These are phyloP conservation scores for Penicillium nordicum DNA, from an alignment of 2,329 filamentous ascomycete genomes.

Conservation along the genomic window DNA sequence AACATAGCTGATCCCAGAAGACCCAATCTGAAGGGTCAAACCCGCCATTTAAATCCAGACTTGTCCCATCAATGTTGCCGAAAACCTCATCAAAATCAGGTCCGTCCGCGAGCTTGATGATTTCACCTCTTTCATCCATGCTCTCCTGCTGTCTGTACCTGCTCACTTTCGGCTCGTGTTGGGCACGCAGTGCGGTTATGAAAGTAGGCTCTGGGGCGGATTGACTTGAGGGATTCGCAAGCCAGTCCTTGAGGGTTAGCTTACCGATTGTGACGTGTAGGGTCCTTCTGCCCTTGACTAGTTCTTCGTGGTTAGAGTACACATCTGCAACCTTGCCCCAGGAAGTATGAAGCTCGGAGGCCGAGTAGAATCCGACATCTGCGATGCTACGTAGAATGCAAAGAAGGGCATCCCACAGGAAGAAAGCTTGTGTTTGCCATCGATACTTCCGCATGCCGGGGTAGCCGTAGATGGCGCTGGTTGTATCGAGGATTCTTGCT, in stretches of 20 bases:
- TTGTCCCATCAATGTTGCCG: background rate
- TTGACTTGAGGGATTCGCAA: slow-evolving; percentile 5
- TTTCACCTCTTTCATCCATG: background rate
- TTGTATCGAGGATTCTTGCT: slow-evolving; percentile 24
- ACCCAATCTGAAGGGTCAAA: slow-evolving; percentile 3
- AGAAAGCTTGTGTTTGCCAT: slow-evolving; percentile 46
- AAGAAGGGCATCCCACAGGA: slow-evolving; percentile 50
- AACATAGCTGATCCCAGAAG: background rate
- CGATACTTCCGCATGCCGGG: slow-evolving; percentile 36
- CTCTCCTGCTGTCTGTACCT: background rate
- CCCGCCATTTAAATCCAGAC: background rate
- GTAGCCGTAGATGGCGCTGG: slow-evolving; percentile 37
- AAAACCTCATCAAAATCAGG: background rate
- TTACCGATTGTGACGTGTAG: slow-evolving; percentile 4
- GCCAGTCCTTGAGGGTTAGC: slow-evolving; percentile 11
- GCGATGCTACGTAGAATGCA: slow-evolving; percentile 43
- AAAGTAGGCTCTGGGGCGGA: slow-evolving; percentile 9
- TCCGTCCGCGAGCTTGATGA: background rate
- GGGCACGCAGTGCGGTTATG: slow-evolving; percentile 8
- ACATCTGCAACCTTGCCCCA: slow-evolving; percentile 46
- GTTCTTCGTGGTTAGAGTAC: slow-evolving; percentile 43
- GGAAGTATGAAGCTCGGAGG: slow-evolving; percentile 25
- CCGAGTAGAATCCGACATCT: slow-evolving; percentile 31
- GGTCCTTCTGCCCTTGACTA: slow-evolving; percentile 25
- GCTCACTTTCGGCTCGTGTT: background rate